phyloP scores from a whole-genome alignment of 805 yeast species.

The Candida broadrunensis region DNA sequence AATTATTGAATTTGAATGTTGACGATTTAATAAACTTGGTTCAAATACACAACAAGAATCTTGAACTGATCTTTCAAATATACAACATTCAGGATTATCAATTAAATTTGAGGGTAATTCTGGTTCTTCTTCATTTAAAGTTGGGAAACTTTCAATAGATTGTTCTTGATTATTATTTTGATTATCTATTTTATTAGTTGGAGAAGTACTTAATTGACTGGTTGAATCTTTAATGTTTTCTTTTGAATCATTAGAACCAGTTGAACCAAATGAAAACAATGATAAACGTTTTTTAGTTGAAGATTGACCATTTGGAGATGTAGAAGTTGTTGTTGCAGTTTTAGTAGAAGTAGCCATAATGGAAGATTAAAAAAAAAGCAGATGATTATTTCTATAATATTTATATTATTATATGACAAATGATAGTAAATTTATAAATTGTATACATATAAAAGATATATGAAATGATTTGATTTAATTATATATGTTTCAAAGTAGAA shows the following conservation, averaged over 20 bases:
- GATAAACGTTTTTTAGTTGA: conserved; percentile 15
- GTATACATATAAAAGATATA: too few relatives aligned
- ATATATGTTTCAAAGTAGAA: neutral
- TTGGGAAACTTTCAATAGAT: neutral
- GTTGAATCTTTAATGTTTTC: neutral
- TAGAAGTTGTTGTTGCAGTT: neutral
- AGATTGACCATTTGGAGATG: neutral
- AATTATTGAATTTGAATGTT: conserved; percentile 6
- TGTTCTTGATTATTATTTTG: neutral
- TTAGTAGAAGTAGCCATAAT: neutral
- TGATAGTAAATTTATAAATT: neutral
- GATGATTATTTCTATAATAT: too few relatives aligned
- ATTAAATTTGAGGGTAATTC: neutral
- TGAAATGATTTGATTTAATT: neutral
- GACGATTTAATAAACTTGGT: conserved; percentile 3
- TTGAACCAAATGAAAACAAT: conserved; percentile 15
- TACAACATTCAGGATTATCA: conserved; percentile 15
- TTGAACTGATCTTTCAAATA: conserved; percentile 43
- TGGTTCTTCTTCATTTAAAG: neutral
- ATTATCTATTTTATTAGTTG: neutral
- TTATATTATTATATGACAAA: neutral
- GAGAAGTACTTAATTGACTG: conserved; percentile 1
- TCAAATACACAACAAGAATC: conserved; percentile 17
- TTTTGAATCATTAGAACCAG: neutral
- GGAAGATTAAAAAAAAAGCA: too few relatives aligned